phyloP scores from a whole-genome alignment of 164 flowering plant genomes.

The Sedum album region DNA sequence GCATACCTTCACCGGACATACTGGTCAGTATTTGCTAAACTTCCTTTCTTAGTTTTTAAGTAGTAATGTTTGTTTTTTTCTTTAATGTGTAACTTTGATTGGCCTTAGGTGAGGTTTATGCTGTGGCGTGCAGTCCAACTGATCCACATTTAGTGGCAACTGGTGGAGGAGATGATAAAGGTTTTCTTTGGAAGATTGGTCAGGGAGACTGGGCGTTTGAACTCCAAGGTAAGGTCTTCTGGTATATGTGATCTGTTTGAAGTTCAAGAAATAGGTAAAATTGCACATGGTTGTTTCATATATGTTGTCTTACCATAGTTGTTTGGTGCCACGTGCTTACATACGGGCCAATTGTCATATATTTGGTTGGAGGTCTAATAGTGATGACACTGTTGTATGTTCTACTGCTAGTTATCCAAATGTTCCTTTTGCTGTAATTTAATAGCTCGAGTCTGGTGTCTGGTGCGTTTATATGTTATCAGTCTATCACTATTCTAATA shows the following conservation, averaged over 20 bases:
- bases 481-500: background rate
- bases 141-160: constrained; percentile 73
- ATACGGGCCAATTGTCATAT: background rate
- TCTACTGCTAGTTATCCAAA: background rate
- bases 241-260: background rate
- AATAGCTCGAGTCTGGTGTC: background rate
- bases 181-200: constrained; percentile 81
- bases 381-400: background rate
- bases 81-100: background rate
- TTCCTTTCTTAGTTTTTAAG: background rate
- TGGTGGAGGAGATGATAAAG: constrained; percentile 92
- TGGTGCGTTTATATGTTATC: background rate
- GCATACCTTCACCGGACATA: constrained; percentile 79
- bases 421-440: background rate
- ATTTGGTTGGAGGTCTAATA: background rate
- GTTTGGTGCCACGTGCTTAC: background rate
- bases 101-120: constrained; percentile 60
- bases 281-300: background rate
- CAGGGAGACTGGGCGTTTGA: constrained; percentile 68
- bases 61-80: background rate
- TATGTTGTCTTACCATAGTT: background rate
- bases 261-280: background rate
- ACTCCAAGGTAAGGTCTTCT: constrained; percentile 42
- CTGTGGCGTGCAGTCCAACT: constrained; percentile 80
- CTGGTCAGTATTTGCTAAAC: constrained; percentile 28